Base-by-base conservation (phyloP, 1,284 basidiomycete species). In the Sanghuangporus baumii region DNA sequence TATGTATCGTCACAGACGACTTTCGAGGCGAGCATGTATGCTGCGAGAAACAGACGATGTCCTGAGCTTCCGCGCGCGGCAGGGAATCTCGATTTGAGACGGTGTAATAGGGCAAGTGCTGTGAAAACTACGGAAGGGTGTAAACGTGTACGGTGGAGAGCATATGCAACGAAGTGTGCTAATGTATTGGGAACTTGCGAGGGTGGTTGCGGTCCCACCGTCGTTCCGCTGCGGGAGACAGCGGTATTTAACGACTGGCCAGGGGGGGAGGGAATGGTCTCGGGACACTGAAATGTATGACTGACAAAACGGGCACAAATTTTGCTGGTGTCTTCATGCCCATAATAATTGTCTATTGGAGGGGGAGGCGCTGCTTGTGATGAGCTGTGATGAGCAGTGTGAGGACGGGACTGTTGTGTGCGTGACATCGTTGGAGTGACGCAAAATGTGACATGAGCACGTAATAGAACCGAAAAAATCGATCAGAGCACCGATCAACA, bases 1-100 rank as follows among this genome's bases (percentile, higher is more conserved):
- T 96, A 96, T 0, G 94, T 97, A 73, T 98, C 94, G 79, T 97
- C 94, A 76, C 93, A 95, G 67, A 95, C 92, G 18, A 94, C 90
- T 74, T 94, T 94, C 3, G 86, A 89, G 0, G 89, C 87, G 66
- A 97, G 93, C 95, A 97, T 97, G 74, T 94, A 94, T 0, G 94
- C 93, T 0, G 92, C 94, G 11, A 97, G 89, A 73, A 96, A 96
- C 0, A 98, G 75, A 0, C 94, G 85, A 70, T 97, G 94, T 8
- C 94, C 94, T 0, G 92, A 95, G 0, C 93, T 95, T 43, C 94
- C 94, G 58, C 92, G 86, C 37, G 94, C 94, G 7, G 92, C 92
- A 18, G 94, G 94, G 75, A 96, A 96, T 34, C 93, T 88, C 3
- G 87, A 87, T 79, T 97, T 97, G 63, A 97, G 80, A 6, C 93